Conservation (phyloP, 1,139 yeast genomes). For the Yamadazyma trypodendri region DNA sequence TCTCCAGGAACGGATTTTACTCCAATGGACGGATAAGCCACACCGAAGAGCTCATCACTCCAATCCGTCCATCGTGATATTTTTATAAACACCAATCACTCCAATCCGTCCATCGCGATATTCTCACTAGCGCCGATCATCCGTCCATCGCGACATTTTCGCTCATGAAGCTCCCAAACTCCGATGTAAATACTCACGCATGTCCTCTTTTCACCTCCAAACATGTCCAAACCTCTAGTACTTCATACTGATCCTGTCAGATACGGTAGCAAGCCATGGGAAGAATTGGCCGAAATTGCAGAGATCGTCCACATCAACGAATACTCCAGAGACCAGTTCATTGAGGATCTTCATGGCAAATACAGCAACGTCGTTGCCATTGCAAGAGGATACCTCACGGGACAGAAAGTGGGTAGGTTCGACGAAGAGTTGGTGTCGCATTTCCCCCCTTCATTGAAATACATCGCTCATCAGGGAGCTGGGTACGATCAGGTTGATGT, state of each 20-base stretch:
- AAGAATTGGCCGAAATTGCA: conserved; percentile 42
- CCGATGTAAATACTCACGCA: no score
- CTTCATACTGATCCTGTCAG: conserved; percentile 2
- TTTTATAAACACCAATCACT: no score
- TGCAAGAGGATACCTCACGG: conserved; percentile 46
- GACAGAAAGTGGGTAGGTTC: conserved; percentile 67
- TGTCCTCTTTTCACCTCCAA: no score
- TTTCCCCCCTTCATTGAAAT: conserved; percentile 60
- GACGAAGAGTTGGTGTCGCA: conserved; percentile 63
- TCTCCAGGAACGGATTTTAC: no score
- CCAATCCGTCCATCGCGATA: no score
- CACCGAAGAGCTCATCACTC: no score
- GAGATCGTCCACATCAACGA: conserved; percentile 48
- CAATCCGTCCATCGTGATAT: neutral
- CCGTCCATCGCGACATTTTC: no score
- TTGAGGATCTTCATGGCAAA: conserved; percentile 45
- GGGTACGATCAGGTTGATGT: conserved; percentile 85
- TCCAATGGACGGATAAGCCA: no score
- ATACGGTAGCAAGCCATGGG: conserved; percentile 60
- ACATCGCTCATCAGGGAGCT: conserved; percentile 80
- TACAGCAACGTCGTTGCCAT: conserved; percentile 46
- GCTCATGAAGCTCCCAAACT: no score
- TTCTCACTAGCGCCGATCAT: no score
- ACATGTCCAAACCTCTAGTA: neutral
- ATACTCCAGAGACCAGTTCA: conserved; percentile 43